Percentiles rank a stretch among this genome's conserved stretches.
phyloP scores from a whole-genome alignment of 106 monocot genomes.

The Acanthochlamys bracteata region DNA sequence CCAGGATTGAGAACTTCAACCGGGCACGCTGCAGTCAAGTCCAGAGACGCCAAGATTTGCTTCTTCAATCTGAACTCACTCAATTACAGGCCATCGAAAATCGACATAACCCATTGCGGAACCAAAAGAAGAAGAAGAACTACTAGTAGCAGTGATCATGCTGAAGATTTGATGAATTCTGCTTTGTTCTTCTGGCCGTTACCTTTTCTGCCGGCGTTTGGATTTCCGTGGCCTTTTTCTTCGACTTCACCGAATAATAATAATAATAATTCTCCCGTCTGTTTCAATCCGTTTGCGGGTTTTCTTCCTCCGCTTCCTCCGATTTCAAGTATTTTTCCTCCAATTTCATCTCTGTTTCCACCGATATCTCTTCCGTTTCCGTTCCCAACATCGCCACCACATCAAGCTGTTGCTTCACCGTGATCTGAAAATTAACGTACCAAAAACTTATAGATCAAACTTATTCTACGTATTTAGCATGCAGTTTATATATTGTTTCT shows the following conservation, averaged over 20 bases:
- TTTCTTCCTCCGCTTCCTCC: constrained; percentile 31
- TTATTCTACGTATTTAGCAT: too few relatives aligned
- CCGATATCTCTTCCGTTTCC: constrained; percentile 15
- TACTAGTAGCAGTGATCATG: background rate
- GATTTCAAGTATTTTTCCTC: constrained; percentile 16
- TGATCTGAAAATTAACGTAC: too few relatives aligned
- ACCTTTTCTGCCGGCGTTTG: constrained; percentile 37
- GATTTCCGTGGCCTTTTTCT: constrained; percentile 13
- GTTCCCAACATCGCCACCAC: constrained; percentile 21
- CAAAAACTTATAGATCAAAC: too few relatives aligned
- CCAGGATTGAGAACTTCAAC: constrained; percentile 52
- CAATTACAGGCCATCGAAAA: constrained; percentile 60
- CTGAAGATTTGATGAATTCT: constrained; percentile 21
- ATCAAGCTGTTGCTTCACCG: background rate
- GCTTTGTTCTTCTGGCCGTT: constrained; percentile 84
- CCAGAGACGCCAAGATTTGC: constrained; percentile 28
- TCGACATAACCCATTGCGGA: constrained; percentile 22
- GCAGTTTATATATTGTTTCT: too few relatives aligned
- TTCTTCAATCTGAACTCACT: constrained; percentile 75
- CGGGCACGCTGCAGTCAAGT: constrained; percentile 45
- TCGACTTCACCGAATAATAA: constrained; percentile 6
- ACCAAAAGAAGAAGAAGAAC: background rate
- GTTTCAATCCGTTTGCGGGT: constrained; percentile 23
- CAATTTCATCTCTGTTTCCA: constrained; percentile 19
- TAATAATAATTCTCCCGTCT: constrained; percentile 16